Conservation (phyloP, 2,329 filamentous ascomycete genomes). For the Claviceps sp. region DNA sequence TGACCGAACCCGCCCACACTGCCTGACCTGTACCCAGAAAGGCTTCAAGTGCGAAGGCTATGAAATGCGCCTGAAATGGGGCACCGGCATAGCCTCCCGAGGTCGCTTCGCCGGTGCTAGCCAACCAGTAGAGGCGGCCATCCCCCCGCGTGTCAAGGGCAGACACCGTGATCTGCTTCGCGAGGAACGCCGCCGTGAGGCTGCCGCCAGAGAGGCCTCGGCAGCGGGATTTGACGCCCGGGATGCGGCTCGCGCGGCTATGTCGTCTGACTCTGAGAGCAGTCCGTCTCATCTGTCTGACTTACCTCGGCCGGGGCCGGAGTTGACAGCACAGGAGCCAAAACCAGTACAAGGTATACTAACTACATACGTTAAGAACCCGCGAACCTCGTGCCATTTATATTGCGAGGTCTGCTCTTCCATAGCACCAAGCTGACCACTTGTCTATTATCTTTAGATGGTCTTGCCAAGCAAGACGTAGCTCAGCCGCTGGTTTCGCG, state of each 20-base stretch:
- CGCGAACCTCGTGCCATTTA: too few relatives aligned
- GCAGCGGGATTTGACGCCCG: background rate
- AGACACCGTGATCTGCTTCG: slow-evolving; percentile 2
- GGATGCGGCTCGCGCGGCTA: background rate
- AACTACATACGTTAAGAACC: too few relatives aligned
- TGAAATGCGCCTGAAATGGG: slow-evolving; percentile 5
- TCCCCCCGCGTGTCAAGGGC: slow-evolving; percentile 1
- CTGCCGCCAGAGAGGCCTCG: background rate
- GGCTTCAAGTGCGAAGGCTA: slow-evolving; percentile 2
- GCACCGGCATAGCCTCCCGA: slow-evolving; percentile 1
- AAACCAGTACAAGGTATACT: too few relatives aligned
- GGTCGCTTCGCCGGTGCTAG: slow-evolving; percentile 2
- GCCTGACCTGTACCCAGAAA: slow-evolving; percentile 1
- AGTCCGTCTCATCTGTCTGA: background rate
- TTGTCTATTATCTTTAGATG: background rate
- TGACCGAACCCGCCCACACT: slow-evolving; percentile 1
- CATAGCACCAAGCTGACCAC: background rate
- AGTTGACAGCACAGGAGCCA: too few relatives aligned
- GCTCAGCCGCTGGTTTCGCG: background rate
- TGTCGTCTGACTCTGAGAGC: background rate
- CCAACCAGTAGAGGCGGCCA: slow-evolving; percentile 1
- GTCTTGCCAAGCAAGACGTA: background rate
- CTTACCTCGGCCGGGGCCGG: too few relatives aligned
- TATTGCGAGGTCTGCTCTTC: too few relatives aligned
- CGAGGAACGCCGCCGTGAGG: slow-evolving; percentile 2